Conservation (phyloP, 805 yeast species). For the Torulaspora franciscae region DNA sequence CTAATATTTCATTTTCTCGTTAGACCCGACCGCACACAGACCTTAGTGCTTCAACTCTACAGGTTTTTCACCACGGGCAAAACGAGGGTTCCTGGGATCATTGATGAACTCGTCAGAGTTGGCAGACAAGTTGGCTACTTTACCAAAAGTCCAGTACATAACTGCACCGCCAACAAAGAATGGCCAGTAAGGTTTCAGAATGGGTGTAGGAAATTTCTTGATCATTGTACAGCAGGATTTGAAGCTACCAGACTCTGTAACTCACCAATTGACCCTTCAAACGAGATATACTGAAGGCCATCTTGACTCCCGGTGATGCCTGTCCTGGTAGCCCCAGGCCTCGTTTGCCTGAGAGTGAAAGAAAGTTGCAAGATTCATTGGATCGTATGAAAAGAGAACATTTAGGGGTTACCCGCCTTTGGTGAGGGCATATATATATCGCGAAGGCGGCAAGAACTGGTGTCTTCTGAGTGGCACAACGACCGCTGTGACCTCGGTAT, state of each 20-base stretch:
- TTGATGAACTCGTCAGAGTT: conserved; percentile 78
- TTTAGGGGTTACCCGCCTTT: background rate
- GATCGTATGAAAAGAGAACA: background rate
- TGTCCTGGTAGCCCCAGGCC: no score
- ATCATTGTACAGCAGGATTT: conserved; percentile 20
- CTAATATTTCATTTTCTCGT: background rate
- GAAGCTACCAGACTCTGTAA: background rate
- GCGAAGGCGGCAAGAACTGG: background rate
- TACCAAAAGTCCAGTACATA: conserved; percentile 66
- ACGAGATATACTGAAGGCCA: background rate
- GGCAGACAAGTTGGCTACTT: conserved; percentile 63
- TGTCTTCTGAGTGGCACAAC: background rate
- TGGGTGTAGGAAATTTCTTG: conserved; percentile 43
- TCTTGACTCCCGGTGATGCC: background rate
- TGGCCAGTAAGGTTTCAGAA: conserved; percentile 77
- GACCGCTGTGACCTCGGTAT: background rate
- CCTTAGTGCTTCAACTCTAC: conserved; percentile 33
- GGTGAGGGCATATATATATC: background rate
- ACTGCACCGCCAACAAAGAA: conserved; percentile 77
- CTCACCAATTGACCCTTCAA: background rate
- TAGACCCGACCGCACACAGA: conserved; percentile 5
- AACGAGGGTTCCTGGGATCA: conserved; percentile 96
- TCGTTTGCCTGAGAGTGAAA: background rate
- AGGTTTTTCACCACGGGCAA: conserved; percentile 52
- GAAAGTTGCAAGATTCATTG: conserved; percentile 1